Conservation (phyloP, 495 filamentous ascomycete genomes). For the Saxophila tyrrhenica region DNA sequence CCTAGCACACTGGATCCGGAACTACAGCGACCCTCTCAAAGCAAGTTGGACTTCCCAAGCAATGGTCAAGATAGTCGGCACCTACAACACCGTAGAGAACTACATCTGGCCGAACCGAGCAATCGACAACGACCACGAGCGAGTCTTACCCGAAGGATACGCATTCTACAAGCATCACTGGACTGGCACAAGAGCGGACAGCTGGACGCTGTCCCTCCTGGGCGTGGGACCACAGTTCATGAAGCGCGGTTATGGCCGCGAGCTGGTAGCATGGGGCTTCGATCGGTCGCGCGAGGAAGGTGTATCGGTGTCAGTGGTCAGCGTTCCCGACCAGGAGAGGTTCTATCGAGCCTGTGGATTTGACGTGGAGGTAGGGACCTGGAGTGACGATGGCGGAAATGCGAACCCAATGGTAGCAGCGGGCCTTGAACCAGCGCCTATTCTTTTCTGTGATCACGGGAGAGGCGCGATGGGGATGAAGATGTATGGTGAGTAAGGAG, state of each 20-base stretch:
- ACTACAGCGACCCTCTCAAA: background rate
- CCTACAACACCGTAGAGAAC: background rate
- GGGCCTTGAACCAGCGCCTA: background rate
- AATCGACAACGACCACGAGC: background rate
- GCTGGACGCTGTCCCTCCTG: background rate
- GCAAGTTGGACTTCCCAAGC: background rate
- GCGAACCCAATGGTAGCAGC: background rate
- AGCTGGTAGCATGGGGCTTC: background rate
- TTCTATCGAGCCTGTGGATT: constrained; percentile 1
- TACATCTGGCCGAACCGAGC: background rate
- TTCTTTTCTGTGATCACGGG: background rate
- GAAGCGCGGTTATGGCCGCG: background rate
- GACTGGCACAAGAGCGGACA: background rate
- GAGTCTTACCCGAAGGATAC: background rate
- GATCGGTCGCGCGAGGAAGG: background rate
- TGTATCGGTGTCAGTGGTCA: background rate
- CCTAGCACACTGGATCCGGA: constrained; percentile 8
- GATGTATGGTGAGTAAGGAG: background rate
- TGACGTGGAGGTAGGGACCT: background rate
- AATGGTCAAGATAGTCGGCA: background rate
- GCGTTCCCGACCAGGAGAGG: background rate
- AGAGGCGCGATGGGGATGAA: background rate
- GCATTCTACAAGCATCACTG: constrained; percentile 4
- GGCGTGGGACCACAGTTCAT: background rate
- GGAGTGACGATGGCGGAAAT: background rate